Evolutionary conservation across 202 grass and related monocot genomes (phyloP).

Genomic region (Panicum virgatum): DNA sequence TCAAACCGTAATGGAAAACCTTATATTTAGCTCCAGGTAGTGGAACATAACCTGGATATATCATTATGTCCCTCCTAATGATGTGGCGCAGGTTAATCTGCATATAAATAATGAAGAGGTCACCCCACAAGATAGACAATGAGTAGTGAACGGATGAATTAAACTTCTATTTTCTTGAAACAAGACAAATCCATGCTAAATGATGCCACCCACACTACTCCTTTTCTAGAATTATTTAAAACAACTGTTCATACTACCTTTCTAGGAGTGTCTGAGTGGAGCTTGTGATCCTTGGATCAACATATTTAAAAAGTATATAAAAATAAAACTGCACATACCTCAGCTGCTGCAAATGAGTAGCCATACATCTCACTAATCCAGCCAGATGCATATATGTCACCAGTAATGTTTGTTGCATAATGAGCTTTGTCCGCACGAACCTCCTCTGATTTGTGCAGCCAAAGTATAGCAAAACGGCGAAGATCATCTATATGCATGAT

Average conservation of each 20-base stretch:
- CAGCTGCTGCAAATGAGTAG: slow-evolving; percentile 91
- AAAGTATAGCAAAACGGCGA: slow-evolving; percentile 75
- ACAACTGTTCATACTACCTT: slow-evolving; percentile 3
- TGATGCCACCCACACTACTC: slow-evolving; percentile 2
- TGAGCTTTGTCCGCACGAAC: slow-evolving; percentile 91
- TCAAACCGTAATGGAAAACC: slow-evolving; percentile 94
- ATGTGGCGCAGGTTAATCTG: slow-evolving; percentile 86
- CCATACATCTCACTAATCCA: slow-evolving; percentile 99
- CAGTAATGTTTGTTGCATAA: slow-evolving; percentile 94
- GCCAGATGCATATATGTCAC: slow-evolving; percentile 92
- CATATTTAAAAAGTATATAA: slow-evolving; percentile 16
- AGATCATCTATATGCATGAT: slow-evolving; percentile 99
- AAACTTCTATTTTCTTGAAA: slow-evolving; percentile 27
- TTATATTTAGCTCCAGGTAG: slow-evolving; percentile 59
- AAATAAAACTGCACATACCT: slow-evolving; percentile 56
- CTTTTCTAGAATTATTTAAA: slow-evolving; percentile 1
- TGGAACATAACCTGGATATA: slow-evolving; percentile 93
- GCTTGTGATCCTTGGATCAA: slow-evolving; percentile 1
- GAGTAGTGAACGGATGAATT: not conserved
- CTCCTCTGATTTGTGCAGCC: slow-evolving; percentile 96
- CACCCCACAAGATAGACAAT: slow-evolving; percentile 27
- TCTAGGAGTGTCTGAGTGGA: not conserved
- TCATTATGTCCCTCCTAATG: slow-evolving; percentile 82
- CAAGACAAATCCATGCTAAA: not conserved
- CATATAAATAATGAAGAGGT: slow-evolving; percentile 22